Evolutionary conservation across 768 basidiomycete genomes (phyloP).

Genomic region (Agrocybe pediades): DNA sequence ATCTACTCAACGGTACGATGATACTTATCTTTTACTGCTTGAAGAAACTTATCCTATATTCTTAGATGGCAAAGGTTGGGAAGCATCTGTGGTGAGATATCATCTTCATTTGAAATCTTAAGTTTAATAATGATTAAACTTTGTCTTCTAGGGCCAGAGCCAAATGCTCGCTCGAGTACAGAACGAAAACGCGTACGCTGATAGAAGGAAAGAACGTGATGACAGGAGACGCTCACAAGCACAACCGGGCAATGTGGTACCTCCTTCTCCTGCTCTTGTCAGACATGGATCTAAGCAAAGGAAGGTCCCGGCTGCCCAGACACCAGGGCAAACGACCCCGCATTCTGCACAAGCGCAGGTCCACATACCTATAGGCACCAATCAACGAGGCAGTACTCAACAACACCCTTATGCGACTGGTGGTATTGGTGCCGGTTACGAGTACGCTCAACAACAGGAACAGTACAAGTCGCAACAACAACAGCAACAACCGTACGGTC

Average conservation of each 20-base stretch:
- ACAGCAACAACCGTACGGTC: slow-evolving; percentile 51
- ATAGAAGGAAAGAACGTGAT: slow-evolving; percentile 67
- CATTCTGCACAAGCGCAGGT: slow-evolving; percentile 75
- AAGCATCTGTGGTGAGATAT: slow-evolving; percentile 68
- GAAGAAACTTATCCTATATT: background rate
- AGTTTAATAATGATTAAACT: slow-evolving; percentile 4
- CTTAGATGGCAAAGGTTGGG: slow-evolving; percentile 92
- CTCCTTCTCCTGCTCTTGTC: slow-evolving; percentile 79
- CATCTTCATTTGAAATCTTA: background rate
- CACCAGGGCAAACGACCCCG: slow-evolving; percentile 68
- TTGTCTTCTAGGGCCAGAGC: slow-evolving; percentile 50
- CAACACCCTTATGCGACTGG: slow-evolving; percentile 73
- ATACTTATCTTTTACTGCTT: background rate
- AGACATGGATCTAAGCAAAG: slow-evolving; percentile 76
- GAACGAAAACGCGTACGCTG: slow-evolving; percentile 44
- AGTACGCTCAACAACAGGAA: slow-evolving; percentile 61
- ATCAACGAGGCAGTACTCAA: slow-evolving; percentile 51
- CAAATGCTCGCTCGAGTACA: slow-evolving; percentile 70
- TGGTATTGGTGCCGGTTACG: slow-evolving; percentile 52
- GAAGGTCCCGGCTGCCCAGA: slow-evolving; percentile 60
- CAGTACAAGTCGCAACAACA: slow-evolving; percentile 50
- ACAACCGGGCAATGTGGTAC: slow-evolving; percentile 57
- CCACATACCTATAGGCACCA: slow-evolving; percentile 64
- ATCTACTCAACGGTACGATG: slow-evolving; percentile 75
- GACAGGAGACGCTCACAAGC: slow-evolving; percentile 68